Percentiles rank a stretch among this genome's conserved stretches.
Evolutionary conservation across 2,329 filamentous ascomycete genomes (phyloP).

Genomic region (Neonectria punicea): DNA sequence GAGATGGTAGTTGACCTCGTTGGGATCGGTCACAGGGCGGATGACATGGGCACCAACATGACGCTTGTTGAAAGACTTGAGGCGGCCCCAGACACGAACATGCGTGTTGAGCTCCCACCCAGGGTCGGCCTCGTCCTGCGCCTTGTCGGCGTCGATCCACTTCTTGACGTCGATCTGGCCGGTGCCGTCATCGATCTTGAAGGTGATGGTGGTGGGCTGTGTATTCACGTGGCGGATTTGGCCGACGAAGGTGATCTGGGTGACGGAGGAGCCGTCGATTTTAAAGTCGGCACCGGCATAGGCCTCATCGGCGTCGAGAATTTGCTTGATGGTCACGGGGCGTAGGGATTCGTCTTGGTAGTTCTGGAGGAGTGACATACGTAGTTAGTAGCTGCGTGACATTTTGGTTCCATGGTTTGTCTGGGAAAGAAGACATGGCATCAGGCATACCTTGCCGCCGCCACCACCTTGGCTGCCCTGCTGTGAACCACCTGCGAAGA

Average conservation of each 20-base stretch:
- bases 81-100: slow-evolving; percentile 84
- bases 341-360: slow-evolving; percentile 88
- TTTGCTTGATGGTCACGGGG: slow-evolving; percentile 95
- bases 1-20: slow-evolving; percentile 93
- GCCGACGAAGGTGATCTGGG: slow-evolving; percentile 82
- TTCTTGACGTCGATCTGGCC: slow-evolving; percentile 91
- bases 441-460: slow-evolving; percentile 55
- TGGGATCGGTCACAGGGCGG: slow-evolving; percentile 82
- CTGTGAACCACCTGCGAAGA: slow-evolving; percentile 69
- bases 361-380: slow-evolving; percentile 50
- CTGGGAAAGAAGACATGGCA: background rate
- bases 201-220: slow-evolving; percentile 92
- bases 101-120: slow-evolving; percentile 79
- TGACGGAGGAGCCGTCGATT: slow-evolving; percentile 80
- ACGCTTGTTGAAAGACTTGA: slow-evolving; percentile 86
- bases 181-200: slow-evolving; percentile 95
- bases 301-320: slow-evolving; percentile 82
- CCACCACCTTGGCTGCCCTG: slow-evolving; percentile 63
- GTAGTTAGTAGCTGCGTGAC: slow-evolving; percentile 18
- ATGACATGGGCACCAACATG: slow-evolving; percentile 85
- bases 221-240: slow-evolving; percentile 88
- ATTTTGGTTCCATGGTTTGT: background rate
- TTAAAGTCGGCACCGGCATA: slow-evolving; percentile 80
- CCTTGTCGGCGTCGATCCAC: slow-evolving; percentile 77
- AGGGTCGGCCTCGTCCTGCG: slow-evolving; percentile 54